A percentile compares a stretch with the other conserved stretches of the same genome.
Evolutionary conservation across 139 green algal genomes (phyloP).

Genomic region (Chlorella vulgaris): DNA sequence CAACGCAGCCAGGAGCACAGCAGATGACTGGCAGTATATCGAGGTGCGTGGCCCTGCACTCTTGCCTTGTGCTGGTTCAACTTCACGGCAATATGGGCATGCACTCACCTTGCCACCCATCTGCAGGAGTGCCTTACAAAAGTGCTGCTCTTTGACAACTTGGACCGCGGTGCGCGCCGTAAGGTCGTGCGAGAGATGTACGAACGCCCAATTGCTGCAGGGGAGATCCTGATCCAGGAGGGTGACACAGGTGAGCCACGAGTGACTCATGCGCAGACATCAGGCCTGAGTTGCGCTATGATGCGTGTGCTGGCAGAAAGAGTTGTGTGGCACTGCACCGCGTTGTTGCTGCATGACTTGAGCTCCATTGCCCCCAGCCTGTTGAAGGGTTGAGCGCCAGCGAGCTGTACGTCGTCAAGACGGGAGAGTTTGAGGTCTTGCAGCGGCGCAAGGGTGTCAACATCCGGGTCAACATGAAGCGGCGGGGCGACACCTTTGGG

Average conservation of each 20-base stretch:
- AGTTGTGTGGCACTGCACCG: not conserved
- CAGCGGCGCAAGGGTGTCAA: conserved; percentile 85
- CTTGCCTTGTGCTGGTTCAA: not conserved
- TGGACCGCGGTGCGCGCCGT: conserved; percentile 67
- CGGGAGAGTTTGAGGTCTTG: conserved; percentile 92
- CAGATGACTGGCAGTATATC: conserved; percentile 73
- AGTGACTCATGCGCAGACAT: too few relatives aligned
- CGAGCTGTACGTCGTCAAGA: conserved; percentile 95
- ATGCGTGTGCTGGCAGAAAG: not conserved
- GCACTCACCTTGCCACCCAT: not conserved
- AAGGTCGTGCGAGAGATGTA: conserved; percentile 54
- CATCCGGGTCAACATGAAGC: conserved; percentile 90
- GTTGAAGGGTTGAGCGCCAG: conserved; percentile 65
- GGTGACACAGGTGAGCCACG: conserved; percentile 66
- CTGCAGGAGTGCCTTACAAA: conserved; percentile 75
- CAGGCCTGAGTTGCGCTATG: too few relatives aligned
- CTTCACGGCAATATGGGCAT: too few relatives aligned
- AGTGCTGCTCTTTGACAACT: conserved; percentile 84
- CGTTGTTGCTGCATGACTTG: not conserved
- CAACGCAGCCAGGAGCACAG: conserved; percentile 54
- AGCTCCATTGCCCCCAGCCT: too few relatives aligned
- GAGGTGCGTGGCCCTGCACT: conserved; percentile 51
- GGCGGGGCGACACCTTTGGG: conserved; percentile 87
- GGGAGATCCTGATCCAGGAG: conserved; percentile 94
- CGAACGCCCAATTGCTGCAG: conserved; percentile 53